Conservation (phyloP, 257 asterid species). For the Leonotis leonurus region DNA sequence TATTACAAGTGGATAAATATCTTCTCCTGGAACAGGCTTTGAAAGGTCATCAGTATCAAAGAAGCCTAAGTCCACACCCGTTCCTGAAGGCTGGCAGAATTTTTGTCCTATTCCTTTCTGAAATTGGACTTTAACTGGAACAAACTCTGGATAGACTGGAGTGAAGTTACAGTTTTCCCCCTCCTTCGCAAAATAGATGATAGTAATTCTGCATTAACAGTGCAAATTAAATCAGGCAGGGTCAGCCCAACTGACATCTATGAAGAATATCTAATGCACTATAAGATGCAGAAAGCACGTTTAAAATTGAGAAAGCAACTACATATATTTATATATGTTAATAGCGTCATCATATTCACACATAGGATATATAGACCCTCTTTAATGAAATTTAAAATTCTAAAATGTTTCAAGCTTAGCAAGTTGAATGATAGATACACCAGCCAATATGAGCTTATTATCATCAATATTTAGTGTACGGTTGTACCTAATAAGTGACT, state of each 20-base stretch:
- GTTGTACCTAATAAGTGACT: background rate
- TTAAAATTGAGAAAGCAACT: background rate
- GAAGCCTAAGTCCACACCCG: conserved; percentile 84
- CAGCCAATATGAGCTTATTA: background rate
- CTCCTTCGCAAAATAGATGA: conserved; percentile 80
- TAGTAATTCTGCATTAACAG: conserved; percentile 55
- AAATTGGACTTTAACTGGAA: conserved; percentile 64
- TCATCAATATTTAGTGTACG: background rate
- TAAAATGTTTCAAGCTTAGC: background rate
- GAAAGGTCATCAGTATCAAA: conserved; percentile 74
- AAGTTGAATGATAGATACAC: background rate
- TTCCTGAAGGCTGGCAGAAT: conserved; percentile 85
- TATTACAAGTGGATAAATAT: conserved; percentile 80
- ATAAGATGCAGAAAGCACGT: background rate
- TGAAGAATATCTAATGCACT: background rate
- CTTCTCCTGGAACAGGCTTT: conserved; percentile 55
- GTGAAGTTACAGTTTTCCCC: conserved; percentile 48
- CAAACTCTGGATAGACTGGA: conserved; percentile 67
- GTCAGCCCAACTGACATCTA: background rate
- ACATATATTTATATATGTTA: background rate
- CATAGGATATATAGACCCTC: background rate
- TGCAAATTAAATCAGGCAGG: conserved; percentile 6
- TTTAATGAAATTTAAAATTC: background rate
- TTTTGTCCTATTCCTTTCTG: conserved; percentile 74
- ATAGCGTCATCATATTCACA: background rate